Conservation (phyloP, 1,139 yeast species). For the Zygosaccharomyces pseudobailii region DNA sequence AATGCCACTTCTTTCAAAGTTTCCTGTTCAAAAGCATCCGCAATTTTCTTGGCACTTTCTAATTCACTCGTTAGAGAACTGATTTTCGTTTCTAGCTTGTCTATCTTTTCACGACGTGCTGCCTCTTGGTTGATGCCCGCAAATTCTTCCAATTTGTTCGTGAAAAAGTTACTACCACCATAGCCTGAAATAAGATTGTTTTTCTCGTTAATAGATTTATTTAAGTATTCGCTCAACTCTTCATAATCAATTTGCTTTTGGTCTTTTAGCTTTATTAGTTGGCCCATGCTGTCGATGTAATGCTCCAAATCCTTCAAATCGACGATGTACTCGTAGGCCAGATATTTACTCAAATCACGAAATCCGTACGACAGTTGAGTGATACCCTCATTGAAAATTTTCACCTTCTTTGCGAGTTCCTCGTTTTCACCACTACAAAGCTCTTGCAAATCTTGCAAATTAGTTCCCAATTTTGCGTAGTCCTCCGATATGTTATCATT, state of each 20-base stretch:
- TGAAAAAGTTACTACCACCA: constrained; percentile 48
- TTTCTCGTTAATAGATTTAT: constrained; percentile 65
- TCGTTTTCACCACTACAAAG: constrained; percentile 41
- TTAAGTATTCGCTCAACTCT: constrained; percentile 72
- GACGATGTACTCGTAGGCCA: constrained; percentile 79
- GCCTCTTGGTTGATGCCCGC: constrained; percentile 58
- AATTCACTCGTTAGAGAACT: constrained; percentile 52
- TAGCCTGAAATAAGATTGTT: constrained; percentile 55
- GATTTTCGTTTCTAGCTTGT: constrained; percentile 53
- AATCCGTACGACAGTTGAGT: constrained; percentile 45
- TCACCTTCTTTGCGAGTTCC: constrained; percentile 46
- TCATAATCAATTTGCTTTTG: constrained; percentile 89
- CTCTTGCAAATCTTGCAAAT: constrained; percentile 62
- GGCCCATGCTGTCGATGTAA: constrained; percentile 72
- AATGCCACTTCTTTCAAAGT: constrained; percentile 68
- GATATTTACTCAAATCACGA: constrained; percentile 49
- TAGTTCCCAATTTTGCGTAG: constrained; percentile 65
- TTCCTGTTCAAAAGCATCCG: constrained; percentile 63
- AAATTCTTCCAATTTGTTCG: constrained; percentile 53
- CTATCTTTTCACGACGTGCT: constrained; percentile 48
- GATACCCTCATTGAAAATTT: constrained; percentile 50
- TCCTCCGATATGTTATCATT: constrained; percentile 71
- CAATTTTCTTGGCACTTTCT: constrained; percentile 63
- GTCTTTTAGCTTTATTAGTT: constrained; percentile 76
- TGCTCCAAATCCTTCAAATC: constrained; percentile 84